phyloP scores from a whole-genome alignment of 2,329 filamentous ascomycete genomes.

The Epichloe scottii region DNA sequence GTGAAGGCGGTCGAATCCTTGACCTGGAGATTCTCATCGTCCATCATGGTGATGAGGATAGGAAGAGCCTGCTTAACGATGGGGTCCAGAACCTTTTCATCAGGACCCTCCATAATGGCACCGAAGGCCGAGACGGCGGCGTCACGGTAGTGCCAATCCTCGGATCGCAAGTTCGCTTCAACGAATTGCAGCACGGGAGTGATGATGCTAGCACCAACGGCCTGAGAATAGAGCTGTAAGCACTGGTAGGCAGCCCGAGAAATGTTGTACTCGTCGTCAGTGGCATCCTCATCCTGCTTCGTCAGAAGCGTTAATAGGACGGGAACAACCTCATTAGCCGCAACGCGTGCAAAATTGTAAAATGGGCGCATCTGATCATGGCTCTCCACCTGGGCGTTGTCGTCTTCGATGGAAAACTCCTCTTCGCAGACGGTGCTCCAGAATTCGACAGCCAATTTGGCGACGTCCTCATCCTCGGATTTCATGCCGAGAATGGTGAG shows the following conservation, averaged over 20 bases:
- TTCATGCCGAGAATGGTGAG: conserved; percentile 98
- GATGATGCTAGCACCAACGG: conserved; percentile 74
- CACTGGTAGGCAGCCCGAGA: conserved; percentile 94
- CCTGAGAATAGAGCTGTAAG: conserved; percentile 87
- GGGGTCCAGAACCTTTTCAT: conserved; percentile 81
- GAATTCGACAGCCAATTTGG: conserved; percentile 96
- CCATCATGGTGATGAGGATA: conserved; percentile 84
- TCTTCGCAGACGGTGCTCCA: conserved; percentile 99
- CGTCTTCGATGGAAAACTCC: conserved; percentile 94
- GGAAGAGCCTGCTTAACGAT: conserved; percentile 92
- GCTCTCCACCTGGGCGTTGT: conserved; percentile 68
- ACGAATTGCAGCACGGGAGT: conserved; percentile 81
- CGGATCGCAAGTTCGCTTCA: conserved; percentile 74
- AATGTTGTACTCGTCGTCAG: conserved; percentile 95
- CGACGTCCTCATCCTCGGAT: conserved; percentile 91
- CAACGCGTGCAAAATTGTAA: conserved; percentile 91
- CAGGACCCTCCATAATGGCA: conserved; percentile 96
- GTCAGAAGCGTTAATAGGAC: conserved; percentile 80
- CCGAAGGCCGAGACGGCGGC: conserved; percentile 95
- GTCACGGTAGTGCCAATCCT: conserved; percentile 92
- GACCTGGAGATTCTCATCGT: conserved; percentile 78
- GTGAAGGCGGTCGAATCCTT: conserved; percentile 94
- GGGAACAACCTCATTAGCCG: conserved; percentile 86
- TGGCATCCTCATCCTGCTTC: conserved; percentile 94
- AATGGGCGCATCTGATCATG: conserved; percentile 78